Evolutionary conservation across 225 moss, liverwort and hornwort species (phyloP).

Genomic region (Anthoceros angustus): DNA sequence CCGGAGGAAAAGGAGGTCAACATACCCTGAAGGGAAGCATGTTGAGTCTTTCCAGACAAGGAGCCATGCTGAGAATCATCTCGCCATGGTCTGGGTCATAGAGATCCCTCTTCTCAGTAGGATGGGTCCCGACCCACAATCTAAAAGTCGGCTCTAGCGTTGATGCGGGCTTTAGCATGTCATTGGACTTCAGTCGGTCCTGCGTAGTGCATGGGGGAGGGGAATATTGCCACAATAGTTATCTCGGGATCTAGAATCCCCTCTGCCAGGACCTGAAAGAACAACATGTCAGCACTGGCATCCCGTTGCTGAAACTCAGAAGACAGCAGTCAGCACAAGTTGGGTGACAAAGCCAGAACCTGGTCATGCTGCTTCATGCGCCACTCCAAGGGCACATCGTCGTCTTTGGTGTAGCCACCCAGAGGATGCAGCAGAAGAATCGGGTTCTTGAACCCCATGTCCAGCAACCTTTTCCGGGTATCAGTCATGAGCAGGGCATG

Average conservation of each 20-base stretch:
- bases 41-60: slow-evolving; percentile 67
- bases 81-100: slow-evolving; percentile 84
- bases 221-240: slow-evolving; percentile 76
- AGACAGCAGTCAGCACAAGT: neutral
- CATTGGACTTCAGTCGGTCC: slow-evolving; percentile 96
- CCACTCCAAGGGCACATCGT: slow-evolving; percentile 82
- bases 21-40: slow-evolving; percentile 92
- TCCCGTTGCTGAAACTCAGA: neutral
- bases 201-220: slow-evolving; percentile 85
- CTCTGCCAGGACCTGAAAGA: slow-evolving; percentile 48
- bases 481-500: slow-evolving; percentile 91
- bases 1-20: neutral
- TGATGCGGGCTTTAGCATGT: slow-evolving; percentile 94
- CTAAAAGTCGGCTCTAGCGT: slow-evolving; percentile 88
- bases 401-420: slow-evolving; percentile 82
- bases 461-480: slow-evolving; percentile 63
- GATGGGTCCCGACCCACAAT: slow-evolving; percentile 91
- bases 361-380: slow-evolving; percentile 94
- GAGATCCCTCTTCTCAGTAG: slow-evolving; percentile 60
- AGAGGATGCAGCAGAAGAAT: slow-evolving; percentile 68
- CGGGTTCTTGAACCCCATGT: slow-evolving; percentile 82
- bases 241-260: slow-evolving; percentile 65
- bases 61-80: slow-evolving; percentile 79
- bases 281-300: neutral
- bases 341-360: slow-evolving; percentile 13